phyloP scores from a whole-genome alignment of 2,329 filamentous ascomycete genomes.

The Neophaeococcomyces mojaviensis region DNA sequence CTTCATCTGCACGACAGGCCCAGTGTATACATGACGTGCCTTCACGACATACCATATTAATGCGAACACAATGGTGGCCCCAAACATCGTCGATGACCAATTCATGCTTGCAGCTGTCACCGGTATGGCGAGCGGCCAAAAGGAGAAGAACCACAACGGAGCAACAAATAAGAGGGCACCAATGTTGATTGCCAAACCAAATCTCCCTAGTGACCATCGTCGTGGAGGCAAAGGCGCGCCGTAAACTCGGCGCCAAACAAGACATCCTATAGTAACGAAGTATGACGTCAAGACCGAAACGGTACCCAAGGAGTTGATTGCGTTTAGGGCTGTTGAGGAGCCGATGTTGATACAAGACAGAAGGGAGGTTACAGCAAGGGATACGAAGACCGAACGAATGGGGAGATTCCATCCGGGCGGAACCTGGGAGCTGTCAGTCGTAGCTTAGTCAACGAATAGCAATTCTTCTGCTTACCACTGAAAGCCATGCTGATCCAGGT shows the following conservation, averaged over 20 bases:
- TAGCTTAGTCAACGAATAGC: too few relatives aligned
- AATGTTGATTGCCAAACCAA: conserved; percentile 29
- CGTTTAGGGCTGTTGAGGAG: conserved; percentile 34
- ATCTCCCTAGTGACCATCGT: conserved; percentile 13
- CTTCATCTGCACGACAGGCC: conserved; percentile 31
- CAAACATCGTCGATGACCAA: conserved; percentile 36
- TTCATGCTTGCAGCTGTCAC: conserved; percentile 31
- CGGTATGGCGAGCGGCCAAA: conserved; percentile 29
- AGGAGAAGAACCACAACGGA: conserved; percentile 31
- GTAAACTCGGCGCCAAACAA: background rate
- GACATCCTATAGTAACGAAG: conserved; percentile 27
- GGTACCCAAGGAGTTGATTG: conserved; percentile 32
- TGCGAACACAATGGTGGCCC: conserved; percentile 36
- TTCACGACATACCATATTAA: conserved; percentile 35
- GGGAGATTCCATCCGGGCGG: conserved; percentile 21
- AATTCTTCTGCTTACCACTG: too few relatives aligned
- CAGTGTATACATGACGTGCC: conserved; percentile 35
- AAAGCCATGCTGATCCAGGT: conserved; percentile 28
- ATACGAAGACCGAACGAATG: conserved; percentile 30
- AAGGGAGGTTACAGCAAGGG: conserved; percentile 39
- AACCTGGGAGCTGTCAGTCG: too few relatives aligned
- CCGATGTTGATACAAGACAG: conserved; percentile 31
- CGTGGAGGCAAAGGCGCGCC: conserved; percentile 1
- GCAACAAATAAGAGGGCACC: conserved; percentile 28
- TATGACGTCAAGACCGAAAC: conserved; percentile 34